Percentiles rank a stretch among this genome's conserved stretches.
These are phyloP conservation scores for Saccharomycopsis olivae DNA, from an alignment of 805 yeast species.

Conservation along the genomic window DNA sequence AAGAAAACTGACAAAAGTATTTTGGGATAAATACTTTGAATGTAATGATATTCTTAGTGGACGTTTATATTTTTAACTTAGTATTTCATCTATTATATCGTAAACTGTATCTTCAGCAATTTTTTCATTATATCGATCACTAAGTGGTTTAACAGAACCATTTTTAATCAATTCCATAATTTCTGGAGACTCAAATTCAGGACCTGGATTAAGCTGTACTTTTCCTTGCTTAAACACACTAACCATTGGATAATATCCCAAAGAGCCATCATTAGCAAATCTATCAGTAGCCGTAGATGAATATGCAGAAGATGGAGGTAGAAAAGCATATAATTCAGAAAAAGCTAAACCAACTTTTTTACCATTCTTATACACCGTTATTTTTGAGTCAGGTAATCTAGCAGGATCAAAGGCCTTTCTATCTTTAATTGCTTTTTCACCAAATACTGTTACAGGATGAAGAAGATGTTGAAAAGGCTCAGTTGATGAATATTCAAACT, in stretches of 20 bases:
- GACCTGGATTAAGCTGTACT: constrained; percentile 61
- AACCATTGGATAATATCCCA: constrained; percentile 88
- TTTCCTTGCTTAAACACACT: constrained; percentile 74
- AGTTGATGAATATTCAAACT: constrained; percentile 64
- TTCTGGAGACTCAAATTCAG: constrained; percentile 38
- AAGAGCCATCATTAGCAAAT: constrained; percentile 63
- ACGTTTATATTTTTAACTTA: constrained; percentile 44
- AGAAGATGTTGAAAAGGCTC: constrained; percentile 64
- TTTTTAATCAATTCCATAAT: constrained; percentile 21
- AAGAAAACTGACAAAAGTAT: constrained; percentile 59
- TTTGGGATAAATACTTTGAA: constrained; percentile 53
- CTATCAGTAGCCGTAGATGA: constrained; percentile 12
- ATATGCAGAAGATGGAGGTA: constrained; percentile 57
- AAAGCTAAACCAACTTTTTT: constrained; percentile 52
- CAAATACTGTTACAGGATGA: constrained; percentile 61
- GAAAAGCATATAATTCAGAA: constrained; percentile 57
- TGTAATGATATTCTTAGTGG: constrained; percentile 69
- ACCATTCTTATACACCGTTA: constrained; percentile 75
- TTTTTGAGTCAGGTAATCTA: constrained; percentile 42
- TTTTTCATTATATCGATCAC: constrained; percentile 52
- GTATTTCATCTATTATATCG: constrained; percentile 81
- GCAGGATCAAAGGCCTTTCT: constrained; percentile 37
- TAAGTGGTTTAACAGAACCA: constrained; percentile 36
- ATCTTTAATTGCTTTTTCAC: constrained; percentile 54
- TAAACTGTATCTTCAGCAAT: constrained; percentile 73